Evolutionary conservation across 495 filamentous ascomycete species (phyloP).

Genomic region (Chaetomium cochliodes): DNA sequence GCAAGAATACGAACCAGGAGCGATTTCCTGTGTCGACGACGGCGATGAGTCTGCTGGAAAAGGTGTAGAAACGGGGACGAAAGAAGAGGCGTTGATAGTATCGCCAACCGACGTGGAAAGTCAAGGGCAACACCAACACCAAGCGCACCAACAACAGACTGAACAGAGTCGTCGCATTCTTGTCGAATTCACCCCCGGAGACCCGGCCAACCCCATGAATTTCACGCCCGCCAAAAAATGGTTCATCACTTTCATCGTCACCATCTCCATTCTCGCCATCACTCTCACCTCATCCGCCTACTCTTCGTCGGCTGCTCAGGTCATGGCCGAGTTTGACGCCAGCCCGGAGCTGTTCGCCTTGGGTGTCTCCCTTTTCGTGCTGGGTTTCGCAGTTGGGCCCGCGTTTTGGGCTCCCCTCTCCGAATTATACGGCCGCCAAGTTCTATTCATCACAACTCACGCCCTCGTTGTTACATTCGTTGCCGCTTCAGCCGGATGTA

Average conservation of each 20-base stretch:
- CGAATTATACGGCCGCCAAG: slow-evolving; percentile 57
- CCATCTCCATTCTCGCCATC: slow-evolving; percentile 70
- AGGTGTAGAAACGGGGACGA: too few species aligned
- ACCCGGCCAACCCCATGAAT: slow-evolving; percentile 4
- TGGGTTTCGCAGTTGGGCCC: slow-evolving; percentile 61
- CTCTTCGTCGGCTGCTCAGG: slow-evolving; percentile 64
- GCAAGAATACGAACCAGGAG: neutral
- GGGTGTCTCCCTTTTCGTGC: slow-evolving; percentile 72
- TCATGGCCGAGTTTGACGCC: slow-evolving; percentile 57
- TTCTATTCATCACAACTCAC: slow-evolving; percentile 51
- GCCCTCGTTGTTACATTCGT: slow-evolving; percentile 54
- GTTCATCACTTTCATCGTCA: slow-evolving; percentile 62
- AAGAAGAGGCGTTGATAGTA: too few species aligned
- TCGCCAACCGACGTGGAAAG: too few species aligned
- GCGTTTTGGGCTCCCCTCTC: slow-evolving; percentile 48
- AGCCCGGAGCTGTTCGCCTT: slow-evolving; percentile 58
- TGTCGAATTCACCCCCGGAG: neutral
- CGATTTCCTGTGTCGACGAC: neutral
- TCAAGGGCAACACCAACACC: neutral
- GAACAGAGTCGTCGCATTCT: neutral
- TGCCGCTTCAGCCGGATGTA: slow-evolving; percentile 45
- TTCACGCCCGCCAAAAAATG: slow-evolving; percentile 54
- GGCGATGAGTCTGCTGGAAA: neutral
- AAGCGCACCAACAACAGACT: neutral
- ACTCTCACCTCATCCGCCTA: slow-evolving; percentile 76